Evolutionary conservation across 106 monocot species (phyloP).

Genomic region (Allium cepa): DNA sequence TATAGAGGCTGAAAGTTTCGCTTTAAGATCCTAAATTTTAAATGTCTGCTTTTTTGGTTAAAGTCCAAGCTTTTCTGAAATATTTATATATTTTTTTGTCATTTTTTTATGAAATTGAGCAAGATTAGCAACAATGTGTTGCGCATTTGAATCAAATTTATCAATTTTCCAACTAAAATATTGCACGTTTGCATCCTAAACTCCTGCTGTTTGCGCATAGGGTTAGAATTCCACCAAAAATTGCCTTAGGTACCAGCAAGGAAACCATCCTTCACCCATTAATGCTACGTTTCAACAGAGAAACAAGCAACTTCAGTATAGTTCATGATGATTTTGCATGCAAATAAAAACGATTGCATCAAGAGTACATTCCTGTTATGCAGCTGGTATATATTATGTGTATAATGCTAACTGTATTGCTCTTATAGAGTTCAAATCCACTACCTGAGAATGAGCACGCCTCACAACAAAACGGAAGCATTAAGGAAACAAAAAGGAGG

Average conservation of each 20-base stretch:
- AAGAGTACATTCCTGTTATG: not conserved
- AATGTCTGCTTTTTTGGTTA: not conserved
- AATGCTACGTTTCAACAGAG: not conserved
- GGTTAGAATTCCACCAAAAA: no score
- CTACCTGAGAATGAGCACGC: conserved; percentile 24
- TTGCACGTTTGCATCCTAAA: no score
- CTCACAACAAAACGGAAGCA: conserved; percentile 6
- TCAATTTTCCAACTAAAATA: no score
- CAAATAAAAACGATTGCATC: no score
- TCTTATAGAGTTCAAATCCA: conserved; percentile 50
- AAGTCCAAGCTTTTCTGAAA: no score
- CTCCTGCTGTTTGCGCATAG: no score
- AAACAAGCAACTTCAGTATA: not conserved
- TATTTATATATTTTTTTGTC: no score
- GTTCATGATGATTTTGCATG: not conserved
- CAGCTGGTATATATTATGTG: not conserved
- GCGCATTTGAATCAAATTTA: no score
- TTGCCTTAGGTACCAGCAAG: not conserved
- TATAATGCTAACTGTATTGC: not conserved
- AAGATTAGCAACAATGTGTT: no score
- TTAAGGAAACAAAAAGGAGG: conserved; percentile 29
- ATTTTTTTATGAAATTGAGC: no score
- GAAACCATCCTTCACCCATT: not conserved
- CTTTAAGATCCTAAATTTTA: not conserved
- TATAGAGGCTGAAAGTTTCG: not conserved